Conservation (phyloP, 805 yeast species). For the Metschnikowia dekortorum region DNA sequence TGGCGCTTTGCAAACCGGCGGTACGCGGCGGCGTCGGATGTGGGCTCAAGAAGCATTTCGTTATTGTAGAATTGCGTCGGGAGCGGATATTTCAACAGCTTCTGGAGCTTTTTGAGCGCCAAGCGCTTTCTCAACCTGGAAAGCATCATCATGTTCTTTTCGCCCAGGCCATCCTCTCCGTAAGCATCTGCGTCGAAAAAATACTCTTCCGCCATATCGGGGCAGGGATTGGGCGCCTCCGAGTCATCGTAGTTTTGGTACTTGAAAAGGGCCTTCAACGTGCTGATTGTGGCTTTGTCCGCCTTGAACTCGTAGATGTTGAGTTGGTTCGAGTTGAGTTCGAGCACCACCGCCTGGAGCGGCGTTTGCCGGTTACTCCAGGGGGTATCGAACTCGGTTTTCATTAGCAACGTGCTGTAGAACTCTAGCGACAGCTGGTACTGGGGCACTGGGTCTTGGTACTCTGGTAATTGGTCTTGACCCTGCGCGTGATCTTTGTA, state of each 20-base stretch:
- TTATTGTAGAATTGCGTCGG: constrained; percentile 23
- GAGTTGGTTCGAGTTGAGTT: constrained; percentile 38
- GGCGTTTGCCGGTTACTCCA: constrained; percentile 24
- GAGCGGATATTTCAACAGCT: constrained; percentile 15
- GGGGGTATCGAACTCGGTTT: constrained; percentile 37
- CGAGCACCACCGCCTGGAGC: constrained; percentile 37
- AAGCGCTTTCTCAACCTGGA: constrained; percentile 19
- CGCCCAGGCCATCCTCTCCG: constrained; percentile 18
- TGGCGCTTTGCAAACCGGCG: constrained; percentile 16
- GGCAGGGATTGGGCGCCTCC: background rate
- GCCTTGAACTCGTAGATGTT: constrained; percentile 26
- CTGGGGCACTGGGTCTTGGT: constrained; percentile 23
- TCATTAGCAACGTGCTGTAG: constrained; percentile 31
- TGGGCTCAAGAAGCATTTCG: constrained; percentile 38
- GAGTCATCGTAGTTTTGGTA: constrained; percentile 24
- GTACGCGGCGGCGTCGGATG: constrained; percentile 15
- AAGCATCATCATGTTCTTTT: constrained; percentile 8
- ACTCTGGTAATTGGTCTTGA: constrained; percentile 7
- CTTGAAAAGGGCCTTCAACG: constrained; percentile 29
- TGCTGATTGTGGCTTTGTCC: constrained; percentile 17
- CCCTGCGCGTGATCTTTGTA: too few species aligned
- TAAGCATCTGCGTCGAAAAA: constrained; percentile 28
- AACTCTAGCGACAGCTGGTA: constrained; percentile 30
- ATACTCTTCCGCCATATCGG: constrained; percentile 16
- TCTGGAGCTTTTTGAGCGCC: constrained; percentile 13